These are phyloP conservation scores for Claviceps africana DNA, from an alignment of 2,329 filamentous ascomycete genomes.

Conservation along the genomic window DNA sequence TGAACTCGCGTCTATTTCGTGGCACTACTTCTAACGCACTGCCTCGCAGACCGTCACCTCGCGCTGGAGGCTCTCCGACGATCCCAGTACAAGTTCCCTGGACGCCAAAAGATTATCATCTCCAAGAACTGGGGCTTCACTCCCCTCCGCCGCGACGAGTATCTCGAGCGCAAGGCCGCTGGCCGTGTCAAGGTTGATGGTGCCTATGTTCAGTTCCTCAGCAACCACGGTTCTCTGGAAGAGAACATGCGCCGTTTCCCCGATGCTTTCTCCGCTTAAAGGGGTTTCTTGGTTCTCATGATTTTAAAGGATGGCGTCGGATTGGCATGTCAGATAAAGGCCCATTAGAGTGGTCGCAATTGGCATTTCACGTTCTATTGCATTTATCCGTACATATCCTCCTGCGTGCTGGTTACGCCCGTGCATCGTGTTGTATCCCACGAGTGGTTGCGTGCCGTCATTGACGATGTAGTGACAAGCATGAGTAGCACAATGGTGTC, in stretches of 20 bases:
- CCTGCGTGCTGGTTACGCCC: not conserved
- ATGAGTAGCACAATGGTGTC: not conserved
- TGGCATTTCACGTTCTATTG: slow-evolving; percentile 19
- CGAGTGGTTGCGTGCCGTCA: not conserved
- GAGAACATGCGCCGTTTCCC: slow-evolving; percentile 92
- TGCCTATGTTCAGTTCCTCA: slow-evolving; percentile 98
- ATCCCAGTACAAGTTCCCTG: slow-evolving; percentile 99
- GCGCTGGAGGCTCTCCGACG: slow-evolving; percentile 98
- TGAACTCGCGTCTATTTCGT: not conserved
- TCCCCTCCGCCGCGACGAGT: slow-evolving; percentile 92
- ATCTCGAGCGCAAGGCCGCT: slow-evolving; percentile 85
- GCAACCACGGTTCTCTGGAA: slow-evolving; percentile 76
- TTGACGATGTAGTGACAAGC: not conserved
- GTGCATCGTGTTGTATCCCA: not conserved
- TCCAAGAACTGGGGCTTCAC: slow-evolving; percentile 99
- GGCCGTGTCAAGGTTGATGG: slow-evolving; percentile 93
- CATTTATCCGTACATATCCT: slow-evolving; percentile 1
- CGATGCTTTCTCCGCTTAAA: slow-evolving; percentile 60
- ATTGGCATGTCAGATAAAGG: slow-evolving; percentile 28
- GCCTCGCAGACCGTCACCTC: slow-evolving; percentile 57
- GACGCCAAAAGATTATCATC: slow-evolving; percentile 99
- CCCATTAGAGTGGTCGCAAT: slow-evolving; percentile 19
- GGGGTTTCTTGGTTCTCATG: slow-evolving; percentile 23
- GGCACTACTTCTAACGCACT: not conserved
- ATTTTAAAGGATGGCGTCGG: slow-evolving; percentile 30